A percentile compares a stretch with the other conserved stretches of the same genome.
Evolutionary conservation across 495 filamentous ascomycete genomes (phyloP).

Genomic region (Emericellopsis terricola): DNA sequence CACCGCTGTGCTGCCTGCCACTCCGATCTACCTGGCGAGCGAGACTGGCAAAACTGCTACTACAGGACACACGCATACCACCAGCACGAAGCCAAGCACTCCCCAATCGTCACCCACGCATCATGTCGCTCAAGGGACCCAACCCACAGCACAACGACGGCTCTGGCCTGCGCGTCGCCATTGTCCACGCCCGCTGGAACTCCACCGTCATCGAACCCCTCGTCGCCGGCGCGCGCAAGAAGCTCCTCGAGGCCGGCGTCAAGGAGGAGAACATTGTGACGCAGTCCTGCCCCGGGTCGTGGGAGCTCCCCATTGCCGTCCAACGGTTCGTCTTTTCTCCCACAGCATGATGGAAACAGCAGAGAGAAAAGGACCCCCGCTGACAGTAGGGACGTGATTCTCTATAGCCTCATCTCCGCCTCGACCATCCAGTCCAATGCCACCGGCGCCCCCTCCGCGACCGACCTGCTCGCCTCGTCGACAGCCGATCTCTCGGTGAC

Average conservation of each 20-base stretch:
- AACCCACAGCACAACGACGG: slow-evolving; percentile 37
- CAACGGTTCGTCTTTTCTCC: slow-evolving; percentile 38
- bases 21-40: too few relatives aligned
- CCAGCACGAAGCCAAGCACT: too few relatives aligned
- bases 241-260: slow-evolving; percentile 48
- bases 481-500: slow-evolving; percentile 38
- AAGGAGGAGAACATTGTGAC: slow-evolving; percentile 71
- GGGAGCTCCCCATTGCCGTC: slow-evolving; percentile 79
- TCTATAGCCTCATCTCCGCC: slow-evolving; percentile 55
- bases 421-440: slow-evolving; percentile 70
- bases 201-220: slow-evolving; percentile 55
- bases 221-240: slow-evolving; percentile 42
- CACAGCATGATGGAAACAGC: too few relatives aligned
- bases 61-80: not conserved
- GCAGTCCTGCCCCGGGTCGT: slow-evolving; percentile 82
- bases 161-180: slow-evolving; percentile 71
- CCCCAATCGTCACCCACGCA: slow-evolving; percentile 1
- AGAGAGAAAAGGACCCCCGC: too few relatives aligned
- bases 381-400: not conserved
- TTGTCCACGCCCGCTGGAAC: slow-evolving; percentile 95
- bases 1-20: too few relatives aligned
- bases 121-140: slow-evolving; percentile 26
- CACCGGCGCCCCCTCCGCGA: slow-evolving; percentile 42
- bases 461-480: slow-evolving; percentile 58
- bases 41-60: too few relatives aligned